Evolutionary conservation across 129 eudicot genomes (phyloP), one percentile per base, ranked within the genome.

Genomic region (Scalesia atractyloides): DNA sequence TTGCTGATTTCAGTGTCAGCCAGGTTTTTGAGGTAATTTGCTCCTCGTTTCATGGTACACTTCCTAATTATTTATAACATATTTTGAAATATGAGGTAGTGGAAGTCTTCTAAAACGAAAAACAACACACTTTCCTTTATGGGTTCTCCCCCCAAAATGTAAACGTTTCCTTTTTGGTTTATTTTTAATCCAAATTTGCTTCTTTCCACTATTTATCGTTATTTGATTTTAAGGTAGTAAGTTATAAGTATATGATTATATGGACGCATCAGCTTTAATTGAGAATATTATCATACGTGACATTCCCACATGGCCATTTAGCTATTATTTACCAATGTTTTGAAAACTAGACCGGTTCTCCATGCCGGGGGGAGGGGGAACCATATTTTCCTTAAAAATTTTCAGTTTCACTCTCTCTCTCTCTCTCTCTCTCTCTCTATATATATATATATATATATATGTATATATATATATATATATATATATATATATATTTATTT

Each of bases 1-100:
- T 94, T 53, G 96, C 79, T 20, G 98, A 94, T 78, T 94, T 90
- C 83, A 88, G 98, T 73, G 98, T 94, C 63, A 94, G 98, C 83
- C 98, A 94, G 82, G 94, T 90, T 79, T 90, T 88, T 83, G 97
- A 94, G 98, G 97, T 94, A 84, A 61, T 69, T 73, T 36, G 43
- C 34, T 26, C 15, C 64, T 62, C n/a, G 43, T 74, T 41, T 64
- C 33, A 52, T 15, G 57, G 44, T 53, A 12, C 47, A n/a, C 4
- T 43, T 50, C 15, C 8, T n/a, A 74, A 16, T 9, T 19, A 49
- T 19, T 1, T 11, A 49, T 24, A 6, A 64, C 18, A 30, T 37
- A 18, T 13, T 3, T 37, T 70, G 20, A 37, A 69, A 57, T 48
- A 48, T 49, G 69, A 58, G 68, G 13, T 17, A 9, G 11, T 12